Evolutionary conservation across 139 green algal species (phyloP).

Genomic region (Closterium sp.): DNA sequence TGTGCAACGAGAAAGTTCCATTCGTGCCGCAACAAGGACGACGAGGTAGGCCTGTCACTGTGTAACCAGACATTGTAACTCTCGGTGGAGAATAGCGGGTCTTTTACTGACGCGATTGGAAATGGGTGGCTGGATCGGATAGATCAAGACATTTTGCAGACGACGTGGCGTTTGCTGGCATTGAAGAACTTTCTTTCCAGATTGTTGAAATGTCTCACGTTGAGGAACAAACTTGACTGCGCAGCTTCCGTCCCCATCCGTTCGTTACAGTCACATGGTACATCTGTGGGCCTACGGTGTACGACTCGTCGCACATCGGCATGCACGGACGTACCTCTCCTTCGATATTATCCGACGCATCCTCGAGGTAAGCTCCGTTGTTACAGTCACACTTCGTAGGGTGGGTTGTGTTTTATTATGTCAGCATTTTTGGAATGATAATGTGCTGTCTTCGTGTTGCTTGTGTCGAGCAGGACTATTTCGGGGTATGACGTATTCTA

Average conservation of each 20-base stretch:
- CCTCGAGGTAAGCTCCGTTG: constrained; percentile 63
- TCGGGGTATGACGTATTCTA: constrained; percentile 87
- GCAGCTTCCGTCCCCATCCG: not conserved
- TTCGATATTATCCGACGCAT: constrained; percentile 96
- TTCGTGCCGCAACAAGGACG: constrained; percentile 14
- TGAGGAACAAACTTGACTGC: no score
- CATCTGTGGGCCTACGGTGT: constrained; percentile 95
- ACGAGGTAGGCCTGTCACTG: not conserved
- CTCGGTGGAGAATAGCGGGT: not conserved
- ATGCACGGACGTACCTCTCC: constrained; percentile 95
- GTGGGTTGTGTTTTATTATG: no score
- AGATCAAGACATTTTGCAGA: not conserved
- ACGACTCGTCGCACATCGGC: constrained; percentile 93
- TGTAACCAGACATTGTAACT: not conserved
- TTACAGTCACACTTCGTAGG: not conserved
- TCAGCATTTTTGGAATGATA: not conserved
- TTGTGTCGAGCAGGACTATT: constrained; percentile 75
- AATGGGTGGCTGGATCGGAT: not conserved
- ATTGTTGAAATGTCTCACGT: no score
- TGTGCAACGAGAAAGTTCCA: constrained; percentile 20
- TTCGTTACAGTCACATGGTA: constrained; percentile 70
- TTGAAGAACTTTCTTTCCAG: no score
- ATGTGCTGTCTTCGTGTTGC: not conserved
- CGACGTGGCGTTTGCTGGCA: not conserved
- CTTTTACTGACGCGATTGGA: not conserved